Evolutionary conservation across 176 grass and related monocot species (phyloP).

Genomic region (Aegilops sharonensis): DNA sequence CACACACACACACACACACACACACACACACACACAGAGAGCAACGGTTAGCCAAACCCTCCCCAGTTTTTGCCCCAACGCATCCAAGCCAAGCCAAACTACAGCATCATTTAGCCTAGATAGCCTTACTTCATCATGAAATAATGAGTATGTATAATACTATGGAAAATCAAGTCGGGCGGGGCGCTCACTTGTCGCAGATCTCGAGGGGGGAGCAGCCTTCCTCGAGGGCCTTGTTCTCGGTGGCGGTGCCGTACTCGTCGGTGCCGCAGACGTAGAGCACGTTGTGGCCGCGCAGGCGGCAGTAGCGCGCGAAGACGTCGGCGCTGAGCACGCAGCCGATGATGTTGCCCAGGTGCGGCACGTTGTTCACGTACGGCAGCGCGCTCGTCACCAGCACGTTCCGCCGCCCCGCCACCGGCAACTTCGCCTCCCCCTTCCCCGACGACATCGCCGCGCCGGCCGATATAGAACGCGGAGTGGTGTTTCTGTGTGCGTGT

Average conservation of each 20-base stretch:
- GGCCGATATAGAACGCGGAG: neutral
- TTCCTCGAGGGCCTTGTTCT: slow-evolving; percentile 91
- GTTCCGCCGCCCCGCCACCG: slow-evolving; percentile 42
- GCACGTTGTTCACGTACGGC: slow-evolving; percentile 58
- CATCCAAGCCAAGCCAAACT: too few relatives aligned
- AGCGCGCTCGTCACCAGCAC: slow-evolving; percentile 51
- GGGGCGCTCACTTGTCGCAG: slow-evolving; percentile 67
- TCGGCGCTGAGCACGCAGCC: slow-evolving; percentile 64
- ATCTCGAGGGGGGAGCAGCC: slow-evolving; percentile 62
- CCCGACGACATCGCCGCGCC: neutral
- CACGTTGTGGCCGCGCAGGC: slow-evolving; percentile 66
- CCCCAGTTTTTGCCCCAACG: too few relatives aligned
- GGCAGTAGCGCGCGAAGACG: slow-evolving; percentile 79
- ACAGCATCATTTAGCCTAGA: too few relatives aligned
- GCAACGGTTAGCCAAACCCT: too few relatives aligned
- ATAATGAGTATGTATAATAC: too few relatives aligned
- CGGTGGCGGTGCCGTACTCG: slow-evolving; percentile 90
- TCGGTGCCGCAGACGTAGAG: slow-evolving; percentile 89
- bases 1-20: too few relatives aligned
- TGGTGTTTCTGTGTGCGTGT: neutral
- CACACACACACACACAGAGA: too few relatives aligned
- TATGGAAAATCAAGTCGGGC: too few relatives aligned
- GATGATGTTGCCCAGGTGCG: slow-evolving; percentile 47
- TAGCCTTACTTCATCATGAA: too few relatives aligned
- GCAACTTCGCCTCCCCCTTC: neutral